These are phyloP conservation scores for Saccharomyces hybrid DNA, from an alignment of 1,139 yeast species.

Conservation along the genomic window DNA sequence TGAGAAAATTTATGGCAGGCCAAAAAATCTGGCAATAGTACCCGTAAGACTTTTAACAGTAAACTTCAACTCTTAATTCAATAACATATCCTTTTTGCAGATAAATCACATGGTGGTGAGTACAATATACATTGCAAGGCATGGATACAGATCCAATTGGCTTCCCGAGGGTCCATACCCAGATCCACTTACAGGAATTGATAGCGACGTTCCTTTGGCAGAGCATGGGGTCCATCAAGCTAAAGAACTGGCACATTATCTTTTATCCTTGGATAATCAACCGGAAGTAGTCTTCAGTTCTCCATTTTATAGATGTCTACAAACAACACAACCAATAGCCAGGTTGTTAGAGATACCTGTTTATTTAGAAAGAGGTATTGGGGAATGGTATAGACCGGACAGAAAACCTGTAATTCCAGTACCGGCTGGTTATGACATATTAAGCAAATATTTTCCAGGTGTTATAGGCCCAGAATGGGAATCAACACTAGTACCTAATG, in stretches of 20 bases:
- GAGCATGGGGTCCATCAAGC: constrained; percentile 79
- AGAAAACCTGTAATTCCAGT: constrained; percentile 43
- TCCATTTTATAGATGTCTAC: constrained; percentile 89
- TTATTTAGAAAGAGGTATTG: constrained; percentile 62
- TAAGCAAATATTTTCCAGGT: constrained; percentile 45
- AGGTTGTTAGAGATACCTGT: constrained; percentile 48
- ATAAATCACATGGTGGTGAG: constrained; percentile 26
- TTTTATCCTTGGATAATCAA: constrained; percentile 39
- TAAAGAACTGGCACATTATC: constrained; percentile 54
- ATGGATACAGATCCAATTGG: constrained; percentile 82
- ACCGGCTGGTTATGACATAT: constrained; percentile 49
- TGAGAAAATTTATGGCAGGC: too few relatives aligned
- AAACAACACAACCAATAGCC: constrained; percentile 70
- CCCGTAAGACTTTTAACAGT: too few relatives aligned
- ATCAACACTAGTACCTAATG: constrained; percentile 49
- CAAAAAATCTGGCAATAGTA: too few relatives aligned
- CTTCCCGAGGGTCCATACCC: constrained; percentile 62
- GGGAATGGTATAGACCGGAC: constrained; percentile 59
- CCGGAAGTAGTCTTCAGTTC: constrained; percentile 65
- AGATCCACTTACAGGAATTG: constrained; percentile 72
- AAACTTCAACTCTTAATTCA: neutral
- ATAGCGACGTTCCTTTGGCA: constrained; percentile 74
- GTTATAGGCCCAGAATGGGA: constrained; percentile 41
- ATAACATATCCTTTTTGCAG: neutral
- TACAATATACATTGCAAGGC: constrained; percentile 42